phyloP scores from a whole-genome alignment of 768 basidiomycete species.

The Terana coerulea region DNA sequence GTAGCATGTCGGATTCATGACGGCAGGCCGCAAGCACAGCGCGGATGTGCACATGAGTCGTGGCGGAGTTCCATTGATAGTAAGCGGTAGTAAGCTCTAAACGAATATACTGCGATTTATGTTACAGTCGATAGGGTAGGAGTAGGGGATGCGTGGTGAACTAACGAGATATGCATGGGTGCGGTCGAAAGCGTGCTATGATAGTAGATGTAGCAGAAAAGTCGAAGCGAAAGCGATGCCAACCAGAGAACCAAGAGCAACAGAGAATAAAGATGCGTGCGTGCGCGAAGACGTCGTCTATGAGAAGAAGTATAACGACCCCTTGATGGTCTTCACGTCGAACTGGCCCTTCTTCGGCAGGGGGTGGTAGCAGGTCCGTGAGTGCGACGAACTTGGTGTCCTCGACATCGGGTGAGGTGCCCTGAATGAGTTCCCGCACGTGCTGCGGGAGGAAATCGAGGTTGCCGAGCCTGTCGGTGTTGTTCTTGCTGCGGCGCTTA shows the following conservation, averaged over 20 bases:
- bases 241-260: background rate
- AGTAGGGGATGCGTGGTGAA: background rate
- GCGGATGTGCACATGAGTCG: no score
- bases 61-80: no score
- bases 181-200: conserved; percentile 4
- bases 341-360: conserved; percentile 84
- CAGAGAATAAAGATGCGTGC: background rate
- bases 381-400: conserved; percentile 70
- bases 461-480: conserved; percentile 16
- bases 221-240: background rate
- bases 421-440: conserved; percentile 1
- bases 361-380: conserved; percentile 70
- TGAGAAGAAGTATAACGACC: conserved; percentile 92
- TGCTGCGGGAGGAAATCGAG: conserved; percentile 5
- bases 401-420: conserved; percentile 12
- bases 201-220: background rate
- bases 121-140: background rate
- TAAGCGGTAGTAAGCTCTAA: no score
- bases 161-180: background rate
- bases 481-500: conserved; percentile 22
- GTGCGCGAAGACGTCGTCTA: conserved; percentile 31
- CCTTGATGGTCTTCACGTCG: conserved; percentile 75
- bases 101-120: conserved; percentile 3
- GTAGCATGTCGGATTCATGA: no score
- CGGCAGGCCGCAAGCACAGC: no score